phyloP scores from a whole-genome alignment of 768 basidiomycete genomes.

The Suillus clintonianus region DNA sequence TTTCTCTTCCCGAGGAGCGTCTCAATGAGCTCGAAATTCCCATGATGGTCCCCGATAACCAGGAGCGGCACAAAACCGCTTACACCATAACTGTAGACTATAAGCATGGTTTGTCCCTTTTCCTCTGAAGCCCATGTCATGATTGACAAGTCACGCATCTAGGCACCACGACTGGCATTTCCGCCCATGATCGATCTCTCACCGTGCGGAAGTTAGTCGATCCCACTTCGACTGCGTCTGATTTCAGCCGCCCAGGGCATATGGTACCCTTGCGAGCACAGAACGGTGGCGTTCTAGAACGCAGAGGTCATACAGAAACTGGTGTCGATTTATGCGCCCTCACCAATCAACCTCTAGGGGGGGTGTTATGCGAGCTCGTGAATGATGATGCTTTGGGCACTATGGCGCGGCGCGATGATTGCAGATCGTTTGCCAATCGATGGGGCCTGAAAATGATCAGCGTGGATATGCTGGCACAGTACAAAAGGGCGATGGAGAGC shows the following conservation, averaged over 20 bases:
- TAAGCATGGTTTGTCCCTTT: slow-evolving; percentile 60
- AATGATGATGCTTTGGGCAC: slow-evolving; percentile 86
- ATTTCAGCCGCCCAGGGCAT: slow-evolving; percentile 93
- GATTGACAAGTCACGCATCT: not conserved
- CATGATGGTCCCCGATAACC: slow-evolving; percentile 92
- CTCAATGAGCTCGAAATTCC: slow-evolving; percentile 80
- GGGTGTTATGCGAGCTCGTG: slow-evolving; percentile 92
- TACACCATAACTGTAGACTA: slow-evolving; percentile 97
- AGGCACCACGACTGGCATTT: slow-evolving; percentile 96
- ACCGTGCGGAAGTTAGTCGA: slow-evolving; percentile 84
- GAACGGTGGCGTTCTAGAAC: slow-evolving; percentile 79
- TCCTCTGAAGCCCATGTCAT: too few species aligned
- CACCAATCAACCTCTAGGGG: slow-evolving; percentile 60
- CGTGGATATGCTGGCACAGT: slow-evolving; percentile 76
- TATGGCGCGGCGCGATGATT: slow-evolving; percentile 96
- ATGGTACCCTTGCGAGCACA: slow-evolving; percentile 91
- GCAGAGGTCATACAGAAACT: slow-evolving; percentile 93
- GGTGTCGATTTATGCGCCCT: slow-evolving; percentile 85
- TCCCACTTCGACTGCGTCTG: slow-evolving; percentile 49
- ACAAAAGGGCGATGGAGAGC: slow-evolving; percentile 16
- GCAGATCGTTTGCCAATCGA: slow-evolving; percentile 83
- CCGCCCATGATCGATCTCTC: slow-evolving; percentile 90
- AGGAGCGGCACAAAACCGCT: slow-evolving; percentile 90
- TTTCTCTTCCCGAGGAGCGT: slow-evolving; percentile 75
- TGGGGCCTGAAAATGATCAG: slow-evolving; percentile 96